Evolutionary conservation across 192 early-diverging fungal genomes (phyloP).

Genomic region (Coemansia sp.): DNA sequence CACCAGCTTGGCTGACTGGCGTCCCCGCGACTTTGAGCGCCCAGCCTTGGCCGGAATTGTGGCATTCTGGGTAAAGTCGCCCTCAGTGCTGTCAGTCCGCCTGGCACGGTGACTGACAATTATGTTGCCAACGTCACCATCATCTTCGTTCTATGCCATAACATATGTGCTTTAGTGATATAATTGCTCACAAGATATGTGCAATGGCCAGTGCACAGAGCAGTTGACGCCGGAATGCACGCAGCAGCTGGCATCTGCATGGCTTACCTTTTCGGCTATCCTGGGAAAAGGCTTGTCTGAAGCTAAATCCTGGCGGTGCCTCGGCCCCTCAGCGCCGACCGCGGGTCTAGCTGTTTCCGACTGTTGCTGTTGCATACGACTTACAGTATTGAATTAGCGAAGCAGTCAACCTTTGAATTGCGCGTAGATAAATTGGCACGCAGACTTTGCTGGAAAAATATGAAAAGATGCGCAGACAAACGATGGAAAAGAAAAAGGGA

Average conservation of each 20-base stretch:
- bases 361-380: conserved; percentile 11
- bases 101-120: conserved; percentile 8
- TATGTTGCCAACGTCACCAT: conserved; percentile 9
- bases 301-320: background rate
- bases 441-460: background rate
- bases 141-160: conserved; percentile 20
- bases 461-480: background rate
- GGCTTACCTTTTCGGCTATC: conserved; percentile 28
- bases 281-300: conserved; percentile 25
- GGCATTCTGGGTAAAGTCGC: conserved; percentile 24
- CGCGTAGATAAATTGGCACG: background rate
- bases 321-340: background rate
- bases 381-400: conserved; percentile 1
- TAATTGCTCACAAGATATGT: background rate
- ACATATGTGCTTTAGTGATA: background rate
- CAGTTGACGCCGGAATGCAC: background rate
- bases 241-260: background rate
- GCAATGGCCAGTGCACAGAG: background rate
- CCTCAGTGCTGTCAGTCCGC: conserved; percentile 22
- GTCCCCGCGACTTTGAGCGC: conserved; percentile 40
- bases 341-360: conserved; percentile 1
- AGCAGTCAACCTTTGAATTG: background rate
- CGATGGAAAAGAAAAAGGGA: background rate
- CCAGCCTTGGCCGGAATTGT: conserved; percentile 19
- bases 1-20: conserved; percentile 17